Conservation (phyloP, 345 rosid genomes). For the Brassica nigra region DNA sequence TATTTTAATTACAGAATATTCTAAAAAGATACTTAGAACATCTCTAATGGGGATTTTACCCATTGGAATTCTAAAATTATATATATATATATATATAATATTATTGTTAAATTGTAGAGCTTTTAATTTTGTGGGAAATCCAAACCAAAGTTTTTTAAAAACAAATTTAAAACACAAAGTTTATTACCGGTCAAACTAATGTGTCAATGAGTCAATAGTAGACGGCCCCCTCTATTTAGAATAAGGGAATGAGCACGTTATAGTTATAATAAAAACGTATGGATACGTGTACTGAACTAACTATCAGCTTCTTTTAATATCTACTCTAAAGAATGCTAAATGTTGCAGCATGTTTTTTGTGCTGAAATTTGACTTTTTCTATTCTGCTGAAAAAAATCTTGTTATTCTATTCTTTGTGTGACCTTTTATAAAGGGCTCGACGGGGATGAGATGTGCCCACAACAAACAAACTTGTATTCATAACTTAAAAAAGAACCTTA, state of each 20-base stretch:
- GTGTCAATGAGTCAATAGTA: neutral
- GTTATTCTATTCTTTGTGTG: neutral
- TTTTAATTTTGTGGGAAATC: no score
- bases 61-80: no score
- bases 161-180: no score
- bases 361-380: neutral
- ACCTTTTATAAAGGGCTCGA: neutral
- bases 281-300: neutral
- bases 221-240: neutral
- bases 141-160: no score
- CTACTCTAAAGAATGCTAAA: neutral
- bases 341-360: neutral
- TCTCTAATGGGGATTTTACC: no score
- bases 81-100: no score
- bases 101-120: no score
- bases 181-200: neutral
- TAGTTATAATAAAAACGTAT: neutral
- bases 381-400: neutral
- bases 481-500: neutral
- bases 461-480: neutral
- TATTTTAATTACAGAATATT: no score
- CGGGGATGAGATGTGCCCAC: neutral
- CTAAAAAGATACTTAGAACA: no score
- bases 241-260: neutral
- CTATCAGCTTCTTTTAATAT: neutral